These are phyloP conservation scores for Dothideomycetes sp. DNA, from an alignment of 2,329 filamentous ascomycete species.

Conservation along the genomic window DNA sequence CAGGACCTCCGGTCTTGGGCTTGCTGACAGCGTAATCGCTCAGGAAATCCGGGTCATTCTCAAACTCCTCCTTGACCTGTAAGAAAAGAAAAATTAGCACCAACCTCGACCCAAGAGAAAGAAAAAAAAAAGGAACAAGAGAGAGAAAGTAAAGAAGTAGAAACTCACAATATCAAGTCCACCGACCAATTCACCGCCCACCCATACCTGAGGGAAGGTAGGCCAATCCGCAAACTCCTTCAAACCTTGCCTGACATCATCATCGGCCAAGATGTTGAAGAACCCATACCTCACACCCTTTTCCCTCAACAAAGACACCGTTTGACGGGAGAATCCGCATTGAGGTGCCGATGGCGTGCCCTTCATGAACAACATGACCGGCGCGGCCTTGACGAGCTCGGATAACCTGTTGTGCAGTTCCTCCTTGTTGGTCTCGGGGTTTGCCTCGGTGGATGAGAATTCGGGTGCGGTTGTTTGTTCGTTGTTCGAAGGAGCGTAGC, in stretches of 20 bases:
- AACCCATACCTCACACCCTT: conserved; percentile 93
- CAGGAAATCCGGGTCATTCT: conserved; percentile 74
- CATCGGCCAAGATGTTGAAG: conserved; percentile 97
- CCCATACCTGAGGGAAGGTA: conserved; percentile 91
- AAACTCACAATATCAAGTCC: conserved; percentile 85
- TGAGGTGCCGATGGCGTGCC: conserved; percentile 81
- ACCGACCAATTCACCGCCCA: conserved; percentile 81
- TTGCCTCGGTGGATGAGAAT: conserved; percentile 32
- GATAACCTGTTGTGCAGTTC: conserved; percentile 71
- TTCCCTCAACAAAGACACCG: conserved; percentile 79
- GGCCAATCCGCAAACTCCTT: conserved; percentile 99
- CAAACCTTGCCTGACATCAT: conserved; percentile 89
- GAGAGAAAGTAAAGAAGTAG: neutral
- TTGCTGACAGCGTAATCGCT: conserved; percentile 52
- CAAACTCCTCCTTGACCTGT: conserved; percentile 88
- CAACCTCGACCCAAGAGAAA: neutral
- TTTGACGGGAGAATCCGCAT: conserved; percentile 86
- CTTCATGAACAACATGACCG: conserved; percentile 99
- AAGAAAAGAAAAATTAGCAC: conserved; percentile 20
- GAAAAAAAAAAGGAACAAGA: neutral
- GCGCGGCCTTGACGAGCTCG: conserved; percentile 86
- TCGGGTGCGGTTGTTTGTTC: conserved; percentile 41
- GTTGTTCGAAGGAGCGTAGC: conserved; percentile 34
- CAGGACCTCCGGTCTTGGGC: conserved; percentile 21
- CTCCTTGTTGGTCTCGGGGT: conserved; percentile 55